Conservation (phyloP, 2,329 filamentous ascomycete genomes). For the Dothideomycetes sp. region DNA sequence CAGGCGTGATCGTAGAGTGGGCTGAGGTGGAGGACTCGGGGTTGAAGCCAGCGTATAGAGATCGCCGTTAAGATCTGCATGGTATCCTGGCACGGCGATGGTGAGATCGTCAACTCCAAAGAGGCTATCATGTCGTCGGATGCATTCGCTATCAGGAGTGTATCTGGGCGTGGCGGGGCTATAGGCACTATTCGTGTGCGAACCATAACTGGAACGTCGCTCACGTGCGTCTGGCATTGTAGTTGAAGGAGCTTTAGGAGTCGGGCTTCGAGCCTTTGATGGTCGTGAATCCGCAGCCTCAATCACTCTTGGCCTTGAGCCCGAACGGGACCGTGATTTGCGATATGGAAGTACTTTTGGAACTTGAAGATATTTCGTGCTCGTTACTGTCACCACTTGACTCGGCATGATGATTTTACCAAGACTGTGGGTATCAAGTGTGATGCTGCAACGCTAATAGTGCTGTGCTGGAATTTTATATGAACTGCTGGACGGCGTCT, state of each 20-base stretch:
- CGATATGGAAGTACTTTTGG: conserved; percentile 22
- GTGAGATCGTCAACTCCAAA: neutral
- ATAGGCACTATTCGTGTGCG: neutral
- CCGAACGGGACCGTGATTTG: conserved; percentile 17
- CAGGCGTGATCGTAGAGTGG: conserved; percentile 21
- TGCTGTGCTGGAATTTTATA: no score
- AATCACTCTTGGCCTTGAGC: conserved; percentile 5
- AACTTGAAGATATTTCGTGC: conserved; percentile 24
- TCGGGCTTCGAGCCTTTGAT: conserved; percentile 1
- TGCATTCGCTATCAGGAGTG: neutral
- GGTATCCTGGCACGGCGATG: neutral
- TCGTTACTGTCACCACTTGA: conserved; percentile 6
- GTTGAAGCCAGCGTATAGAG: conserved; percentile 19
- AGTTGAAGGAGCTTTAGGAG: no score
- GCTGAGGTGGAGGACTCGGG: conserved; percentile 15
- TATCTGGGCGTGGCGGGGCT: neutral
- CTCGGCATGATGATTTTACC: conserved; percentile 4
- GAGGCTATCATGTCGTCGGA: neutral
- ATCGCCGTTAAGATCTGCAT: conserved; percentile 21
- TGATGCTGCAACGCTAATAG: no score
- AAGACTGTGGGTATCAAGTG: neutral
- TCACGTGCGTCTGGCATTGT: neutral
- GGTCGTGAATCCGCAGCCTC: conserved; percentile 9
- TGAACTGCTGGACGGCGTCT: neutral
- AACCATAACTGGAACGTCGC: neutral